These are phyloP conservation scores for Monosporozyma unispora DNA, from an alignment of 805 yeast species.

Conservation along the genomic window DNA sequence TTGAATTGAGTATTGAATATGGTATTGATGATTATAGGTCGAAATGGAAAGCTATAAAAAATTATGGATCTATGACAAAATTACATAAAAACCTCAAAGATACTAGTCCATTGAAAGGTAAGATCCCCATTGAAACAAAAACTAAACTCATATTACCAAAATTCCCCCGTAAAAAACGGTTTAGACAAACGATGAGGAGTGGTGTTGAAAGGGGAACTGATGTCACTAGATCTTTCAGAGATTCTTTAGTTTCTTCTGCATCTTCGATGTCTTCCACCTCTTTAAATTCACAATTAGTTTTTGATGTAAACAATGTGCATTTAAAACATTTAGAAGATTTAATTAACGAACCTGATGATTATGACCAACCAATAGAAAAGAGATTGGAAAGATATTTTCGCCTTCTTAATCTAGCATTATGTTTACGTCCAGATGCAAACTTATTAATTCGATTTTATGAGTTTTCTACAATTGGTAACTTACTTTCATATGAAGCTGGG, in stretches of 20 bases:
- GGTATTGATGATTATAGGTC: slow-evolving; percentile 76
- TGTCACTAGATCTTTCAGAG: background rate
- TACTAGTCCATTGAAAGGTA: slow-evolving; percentile 30
- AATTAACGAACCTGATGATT: slow-evolving; percentile 22
- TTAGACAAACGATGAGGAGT: background rate
- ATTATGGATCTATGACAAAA: slow-evolving; percentile 59
- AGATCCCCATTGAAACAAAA: slow-evolving; percentile 17
- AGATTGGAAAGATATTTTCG: slow-evolving; percentile 60
- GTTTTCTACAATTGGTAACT: slow-evolving; percentile 76
- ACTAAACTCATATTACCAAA: slow-evolving; percentile 22
- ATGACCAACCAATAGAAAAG: slow-evolving; percentile 21
- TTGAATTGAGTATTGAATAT: slow-evolving; percentile 72
- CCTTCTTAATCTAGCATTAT: slow-evolving; percentile 46
- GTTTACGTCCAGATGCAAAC: slow-evolving; percentile 74
- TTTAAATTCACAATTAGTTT: slow-evolving; percentile 5
- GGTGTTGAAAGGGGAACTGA: slow-evolving; percentile 3
- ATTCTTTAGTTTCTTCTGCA: background rate
- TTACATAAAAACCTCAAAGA: slow-evolving; percentile 59
- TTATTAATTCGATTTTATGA: slow-evolving; percentile 81
- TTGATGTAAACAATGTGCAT: slow-evolving; percentile 12
- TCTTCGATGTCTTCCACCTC: slow-evolving; percentile 3
- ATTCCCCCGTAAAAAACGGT: slow-evolving; percentile 16
- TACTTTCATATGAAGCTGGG: slow-evolving; percentile 72
- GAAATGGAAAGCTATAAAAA: slow-evolving; percentile 72
- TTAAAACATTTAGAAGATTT: slow-evolving; percentile 26